Evolutionary conservation across 371 early-diverging fungal species (phyloP).

Genomic region (Encephalitozoon romaleae): DNA sequence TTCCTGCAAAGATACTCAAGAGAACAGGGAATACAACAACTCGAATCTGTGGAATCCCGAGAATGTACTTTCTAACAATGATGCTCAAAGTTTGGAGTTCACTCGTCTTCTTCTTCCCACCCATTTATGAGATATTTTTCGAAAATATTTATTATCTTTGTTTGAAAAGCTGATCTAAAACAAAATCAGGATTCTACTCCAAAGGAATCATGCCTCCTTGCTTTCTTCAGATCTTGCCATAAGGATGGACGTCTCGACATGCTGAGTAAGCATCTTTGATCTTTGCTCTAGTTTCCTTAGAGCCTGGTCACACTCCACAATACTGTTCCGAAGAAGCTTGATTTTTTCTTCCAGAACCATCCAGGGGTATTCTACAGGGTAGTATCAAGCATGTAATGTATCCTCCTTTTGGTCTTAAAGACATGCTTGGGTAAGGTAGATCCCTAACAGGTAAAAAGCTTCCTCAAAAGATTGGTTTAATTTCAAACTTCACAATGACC

Average conservation of each 20-base stretch:
- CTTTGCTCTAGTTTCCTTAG: constrained; percentile 16
- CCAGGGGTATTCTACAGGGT: not conserved
- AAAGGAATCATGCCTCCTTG: not conserved
- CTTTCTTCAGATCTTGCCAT: not conserved
- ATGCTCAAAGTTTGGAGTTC: not conserved
- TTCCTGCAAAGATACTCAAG: constrained; percentile 4
- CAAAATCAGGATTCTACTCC: not conserved
- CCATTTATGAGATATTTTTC: not conserved
- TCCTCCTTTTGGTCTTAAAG: not conserved
- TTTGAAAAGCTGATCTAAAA: not conserved
- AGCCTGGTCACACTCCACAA: constrained; percentile 21
- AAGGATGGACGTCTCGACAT: not conserved
- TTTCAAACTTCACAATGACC: not conserved
- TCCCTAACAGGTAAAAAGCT: not conserved
- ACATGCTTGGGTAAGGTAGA: too few species aligned
- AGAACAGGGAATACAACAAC: constrained; percentile 15
- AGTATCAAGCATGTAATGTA: not conserved
- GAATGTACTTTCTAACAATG: constrained; percentile 17
- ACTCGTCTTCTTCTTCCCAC: not conserved
- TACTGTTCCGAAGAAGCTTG: not conserved
- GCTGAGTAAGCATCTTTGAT: constrained; percentile 2
- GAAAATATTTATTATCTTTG: constrained; percentile 7
- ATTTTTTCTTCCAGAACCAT: constrained; percentile 5
- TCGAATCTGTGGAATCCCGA: not conserved
- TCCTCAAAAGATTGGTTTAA: not conserved